A percentile compares a stretch with the other conserved stretches of the same genome.
phyloP scores from a whole-genome alignment of 257 asterid species.

The Solanum commersonii region DNA sequence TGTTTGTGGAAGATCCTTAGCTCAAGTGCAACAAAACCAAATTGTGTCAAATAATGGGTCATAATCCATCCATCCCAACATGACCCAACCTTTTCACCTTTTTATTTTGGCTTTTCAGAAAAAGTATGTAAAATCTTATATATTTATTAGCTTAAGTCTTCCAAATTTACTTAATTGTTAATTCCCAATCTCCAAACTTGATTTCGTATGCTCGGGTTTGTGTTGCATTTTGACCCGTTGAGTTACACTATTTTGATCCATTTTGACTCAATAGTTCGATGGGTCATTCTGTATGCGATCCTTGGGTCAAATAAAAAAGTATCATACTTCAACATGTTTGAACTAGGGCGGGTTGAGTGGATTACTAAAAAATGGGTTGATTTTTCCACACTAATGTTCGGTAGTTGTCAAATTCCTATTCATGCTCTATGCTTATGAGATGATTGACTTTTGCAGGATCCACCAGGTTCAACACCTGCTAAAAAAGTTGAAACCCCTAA shows the following conservation, averaged over 20 bases:
- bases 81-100: background rate
- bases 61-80: background rate
- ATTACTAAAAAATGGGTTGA: background rate
- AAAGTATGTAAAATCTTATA: background rate
- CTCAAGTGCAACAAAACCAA: background rate
- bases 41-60: background rate
- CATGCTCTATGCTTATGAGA: background rate
- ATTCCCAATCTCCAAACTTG: background rate
- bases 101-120: background rate
- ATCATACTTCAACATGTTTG: background rate
- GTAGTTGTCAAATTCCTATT: constrained; percentile 6
- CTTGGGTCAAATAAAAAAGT: background rate
- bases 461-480: constrained; percentile 25
- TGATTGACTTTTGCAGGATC: constrained; percentile 49
- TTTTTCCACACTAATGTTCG: background rate
- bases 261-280: background rate
- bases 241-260: background rate
- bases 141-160: background rate
- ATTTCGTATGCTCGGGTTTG: background rate
- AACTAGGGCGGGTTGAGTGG: background rate
- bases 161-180: background rate
- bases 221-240: background rate
- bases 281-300: background rate
- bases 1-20: background rate
- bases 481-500: constrained; percentile 68